Conservation (phyloP, 2,329 filamentous ascomycete genomes). For the Incumbomyces delicatus region DNA sequence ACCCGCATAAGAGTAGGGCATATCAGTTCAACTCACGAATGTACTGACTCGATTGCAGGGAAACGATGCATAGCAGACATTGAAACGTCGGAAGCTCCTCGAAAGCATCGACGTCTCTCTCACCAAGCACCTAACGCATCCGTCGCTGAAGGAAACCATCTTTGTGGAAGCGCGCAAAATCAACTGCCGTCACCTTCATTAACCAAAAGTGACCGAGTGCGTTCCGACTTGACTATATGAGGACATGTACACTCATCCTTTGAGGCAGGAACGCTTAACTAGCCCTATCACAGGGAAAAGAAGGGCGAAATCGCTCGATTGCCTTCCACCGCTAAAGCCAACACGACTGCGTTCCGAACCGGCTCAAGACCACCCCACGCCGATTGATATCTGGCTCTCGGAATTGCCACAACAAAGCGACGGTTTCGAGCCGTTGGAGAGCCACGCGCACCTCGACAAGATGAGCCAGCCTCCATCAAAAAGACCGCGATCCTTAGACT, state of each 20-base stretch:
- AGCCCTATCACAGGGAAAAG: conserved; percentile 3
- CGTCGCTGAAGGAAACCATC: neutral
- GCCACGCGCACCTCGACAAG: no score
- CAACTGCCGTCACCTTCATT: neutral
- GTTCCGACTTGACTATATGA: neutral
- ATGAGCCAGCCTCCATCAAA: no score
- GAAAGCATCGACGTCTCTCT: neutral
- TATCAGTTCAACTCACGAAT: neutral
- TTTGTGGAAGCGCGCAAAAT: neutral
- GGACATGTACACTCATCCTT: neutral
- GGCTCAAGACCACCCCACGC: neutral
- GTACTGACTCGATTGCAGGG: neutral
- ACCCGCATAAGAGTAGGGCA: neutral
- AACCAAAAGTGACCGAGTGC: neutral
- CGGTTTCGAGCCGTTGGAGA: no score
- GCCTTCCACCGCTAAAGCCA: conserved; percentile 2
- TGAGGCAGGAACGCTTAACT: neutral
- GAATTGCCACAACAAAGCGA: no score
- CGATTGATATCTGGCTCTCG: neutral
- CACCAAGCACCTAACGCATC: neutral
- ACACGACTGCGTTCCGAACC: neutral
- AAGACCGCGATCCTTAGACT: no score
- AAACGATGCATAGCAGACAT: neutral
- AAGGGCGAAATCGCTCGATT: conserved; percentile 6
- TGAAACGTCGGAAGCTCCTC: neutral